These are phyloP conservation scores for Iberis amara DNA, from an alignment of 441 rosid species.

Conservation along the genomic window DNA sequence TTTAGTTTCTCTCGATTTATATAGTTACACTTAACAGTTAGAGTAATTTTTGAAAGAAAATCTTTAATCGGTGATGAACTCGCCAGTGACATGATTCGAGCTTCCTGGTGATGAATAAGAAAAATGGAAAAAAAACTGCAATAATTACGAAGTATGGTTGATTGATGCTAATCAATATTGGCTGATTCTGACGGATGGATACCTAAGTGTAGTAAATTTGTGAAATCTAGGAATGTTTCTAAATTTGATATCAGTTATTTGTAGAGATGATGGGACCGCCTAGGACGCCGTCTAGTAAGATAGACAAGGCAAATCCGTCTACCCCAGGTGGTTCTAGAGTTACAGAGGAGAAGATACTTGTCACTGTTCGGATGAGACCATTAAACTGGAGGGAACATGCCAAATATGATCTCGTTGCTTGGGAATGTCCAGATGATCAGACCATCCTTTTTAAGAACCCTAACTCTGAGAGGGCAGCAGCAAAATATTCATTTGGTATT, in stretches of 20 bases:
- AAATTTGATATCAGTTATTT: neutral
- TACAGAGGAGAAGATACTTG: constrained; percentile 83
- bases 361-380: constrained; percentile 80
- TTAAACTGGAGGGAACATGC: constrained; percentile 78
- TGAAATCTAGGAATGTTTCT: neutral
- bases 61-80: too few species aligned
- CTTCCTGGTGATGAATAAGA: neutral
- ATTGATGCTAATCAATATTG: neutral
- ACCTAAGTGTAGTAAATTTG: neutral
- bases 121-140: neutral
- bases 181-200: neutral
- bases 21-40: neutral
- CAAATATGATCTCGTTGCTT: constrained; percentile 80
- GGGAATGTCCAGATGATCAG: constrained; percentile 74
- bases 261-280: constrained; percentile 54
- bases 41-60: too few species aligned
- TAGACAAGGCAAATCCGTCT: constrained; percentile 42
- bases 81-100: neutral
- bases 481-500: constrained; percentile 50
- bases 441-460: constrained; percentile 60
- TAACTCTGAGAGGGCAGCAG: constrained; percentile 48
- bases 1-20: neutral
- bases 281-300: constrained; percentile 61
- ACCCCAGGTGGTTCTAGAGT: constrained; percentile 60
- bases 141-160: neutral